These are phyloP conservation scores for Entelexis sorbosivorans DNA, from an alignment of 1,139 yeast genomes.

Conservation along the genomic window DNA sequence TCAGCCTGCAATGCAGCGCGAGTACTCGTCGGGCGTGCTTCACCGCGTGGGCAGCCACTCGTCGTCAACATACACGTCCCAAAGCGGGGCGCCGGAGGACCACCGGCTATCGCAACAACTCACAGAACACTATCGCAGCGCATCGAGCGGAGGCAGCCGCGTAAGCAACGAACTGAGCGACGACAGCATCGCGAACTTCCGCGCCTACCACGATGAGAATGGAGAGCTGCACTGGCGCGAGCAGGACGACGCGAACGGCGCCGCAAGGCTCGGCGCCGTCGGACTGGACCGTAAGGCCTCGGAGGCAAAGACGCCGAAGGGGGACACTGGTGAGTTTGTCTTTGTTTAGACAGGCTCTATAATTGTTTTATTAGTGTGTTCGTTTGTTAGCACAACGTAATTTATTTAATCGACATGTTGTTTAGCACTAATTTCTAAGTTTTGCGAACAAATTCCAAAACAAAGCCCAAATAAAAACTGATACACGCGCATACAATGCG, in stretches of 20 bases:
- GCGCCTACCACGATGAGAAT: slow-evolving; percentile 29
- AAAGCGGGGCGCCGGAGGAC: slow-evolving; percentile 5
- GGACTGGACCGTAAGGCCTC: slow-evolving; percentile 21
- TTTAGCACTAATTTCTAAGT: neutral
- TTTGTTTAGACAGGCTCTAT: slow-evolving; percentile 18
- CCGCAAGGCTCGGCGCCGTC: slow-evolving; percentile 14
- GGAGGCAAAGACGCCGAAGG: slow-evolving; percentile 21
- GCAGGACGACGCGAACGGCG: slow-evolving; percentile 18
- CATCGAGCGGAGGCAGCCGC: slow-evolving; percentile 14
- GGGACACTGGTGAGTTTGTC: slow-evolving; percentile 24
- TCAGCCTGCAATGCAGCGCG: slow-evolving; percentile 19
- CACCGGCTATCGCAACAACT: slow-evolving; percentile 9
- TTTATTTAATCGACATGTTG: slow-evolving; percentile 1
- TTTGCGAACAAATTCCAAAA: neutral
- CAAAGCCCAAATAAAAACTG: no score
- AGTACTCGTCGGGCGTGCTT: slow-evolving; percentile 23
- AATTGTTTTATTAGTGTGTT: neutral
- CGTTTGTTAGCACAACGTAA: slow-evolving; percentile 2
- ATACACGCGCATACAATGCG: no score
- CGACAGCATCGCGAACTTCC: slow-evolving; percentile 24
- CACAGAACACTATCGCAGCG: slow-evolving; percentile 19
- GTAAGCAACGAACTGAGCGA: slow-evolving; percentile 20
- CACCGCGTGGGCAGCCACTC: slow-evolving; percentile 23
- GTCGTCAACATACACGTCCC: slow-evolving; percentile 19
- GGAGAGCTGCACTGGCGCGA: slow-evolving; percentile 31